Evolutionary conservation across 352 stramenopile genomes (phyloP), one percentile per base, ranked within the genome.

Genomic region (Phytophthora hybrid): DNA sequence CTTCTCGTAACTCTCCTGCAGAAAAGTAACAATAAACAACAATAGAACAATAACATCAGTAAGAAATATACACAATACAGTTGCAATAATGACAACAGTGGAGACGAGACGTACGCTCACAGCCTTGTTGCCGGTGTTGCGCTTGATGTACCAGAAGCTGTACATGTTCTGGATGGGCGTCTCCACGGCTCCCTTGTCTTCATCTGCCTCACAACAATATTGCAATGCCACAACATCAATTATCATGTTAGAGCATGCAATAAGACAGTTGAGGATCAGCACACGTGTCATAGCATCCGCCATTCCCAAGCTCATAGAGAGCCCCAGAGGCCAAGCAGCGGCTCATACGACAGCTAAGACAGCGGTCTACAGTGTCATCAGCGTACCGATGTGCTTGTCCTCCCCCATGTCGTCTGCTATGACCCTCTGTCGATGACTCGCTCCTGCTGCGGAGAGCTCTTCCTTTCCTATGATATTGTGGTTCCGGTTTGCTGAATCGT

Each of bases 1-100:
- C 67, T 97, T 98, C 70, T 98, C 92, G 64, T 98, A 98, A 72
- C 93, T 97, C 65, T 98, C 90, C 80, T 95, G 59, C 23, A 77
- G 49, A 19, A 52, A 2, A 63, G 21, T 16, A 31, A 67, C 29
- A 62, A 19, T 4, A 47, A 41, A 59, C 39, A 61, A 7, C 7
- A 55, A 29, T 32, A 72, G 0, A 3, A 59, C 32, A 41, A 39
- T 14, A 57, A 57, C 52, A 29, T 65, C 56, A 72, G 53, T 66
- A 18, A 29, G 13, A 51, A 31, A 52, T 52, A 21, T 34, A 41
- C 59, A 46, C 9, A 56, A 74, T 44, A 16, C 13, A 63, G 44
- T 4, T 18, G 23, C 51, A 63, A 55, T 31, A 59, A 49, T 26
- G 19, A 37, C n/a, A 19, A 47, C 23, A 29, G n/a, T 16, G 13